A percentile compares a stretch with the other conserved stretches of the same genome.
These are phyloP conservation scores for Neoscytalidium dimidiatum DNA, from an alignment of 2,329 filamentous ascomycete genomes.

Conservation along the genomic window DNA sequence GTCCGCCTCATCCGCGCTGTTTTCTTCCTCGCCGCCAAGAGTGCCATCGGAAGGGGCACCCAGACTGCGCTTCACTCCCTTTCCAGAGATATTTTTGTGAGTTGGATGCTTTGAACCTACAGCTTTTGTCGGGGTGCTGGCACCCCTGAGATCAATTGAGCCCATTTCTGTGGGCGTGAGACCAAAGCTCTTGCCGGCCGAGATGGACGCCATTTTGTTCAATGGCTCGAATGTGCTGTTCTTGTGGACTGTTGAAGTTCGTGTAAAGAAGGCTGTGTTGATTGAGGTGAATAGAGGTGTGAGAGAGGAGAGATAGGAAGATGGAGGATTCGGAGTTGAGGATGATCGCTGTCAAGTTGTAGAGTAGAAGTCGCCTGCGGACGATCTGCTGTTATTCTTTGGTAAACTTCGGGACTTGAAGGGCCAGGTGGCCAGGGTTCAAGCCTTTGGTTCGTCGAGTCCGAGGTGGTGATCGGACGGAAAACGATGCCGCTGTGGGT, in stretches of 20 bases:
- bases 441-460: constrained; percentile 31
- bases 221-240: not conserved
- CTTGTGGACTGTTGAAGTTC: not conserved
- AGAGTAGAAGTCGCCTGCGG: constrained; percentile 28
- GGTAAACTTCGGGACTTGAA: constrained; percentile 38
- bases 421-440: constrained; percentile 32
- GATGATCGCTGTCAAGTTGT: constrained; percentile 15
- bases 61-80: not conserved
- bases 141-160: not conserved
- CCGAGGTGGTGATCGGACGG: constrained; percentile 30
- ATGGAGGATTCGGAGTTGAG: not conserved
- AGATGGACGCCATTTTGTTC: constrained; percentile 8
- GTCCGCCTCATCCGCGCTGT: constrained; percentile 28
- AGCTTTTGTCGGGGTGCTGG: not conserved
- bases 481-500: constrained; percentile 35
- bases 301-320: constrained; percentile 5
- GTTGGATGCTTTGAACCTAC: not conserved
- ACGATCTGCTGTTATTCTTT: constrained; percentile 28
- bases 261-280: not conserved
- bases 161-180: not conserved
- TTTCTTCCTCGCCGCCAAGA: constrained; percentile 20
- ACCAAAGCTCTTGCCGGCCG: not conserved
- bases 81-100: not conserved
- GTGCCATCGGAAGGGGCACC: constrained; percentile 14
- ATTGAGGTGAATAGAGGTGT: not conserved